Percentiles rank a stretch among this genome's conserved stretches.
Evolutionary conservation across 768 basidiomycete genomes (phyloP).

Genomic region (Russula foetens): DNA sequence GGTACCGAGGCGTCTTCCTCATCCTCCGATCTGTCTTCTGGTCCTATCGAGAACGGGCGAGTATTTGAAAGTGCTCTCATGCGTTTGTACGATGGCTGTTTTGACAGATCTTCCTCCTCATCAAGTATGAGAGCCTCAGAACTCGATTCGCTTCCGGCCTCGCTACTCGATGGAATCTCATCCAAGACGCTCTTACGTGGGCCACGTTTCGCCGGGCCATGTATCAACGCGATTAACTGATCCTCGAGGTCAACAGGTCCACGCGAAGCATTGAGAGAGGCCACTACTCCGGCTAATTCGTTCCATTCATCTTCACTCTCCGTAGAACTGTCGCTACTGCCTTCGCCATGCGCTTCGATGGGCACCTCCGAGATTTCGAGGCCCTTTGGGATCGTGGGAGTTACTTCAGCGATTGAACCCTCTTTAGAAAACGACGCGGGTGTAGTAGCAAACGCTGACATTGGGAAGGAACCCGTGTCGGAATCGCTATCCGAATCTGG

Average conservation of each 20-base stretch:
- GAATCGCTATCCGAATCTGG: background rate
- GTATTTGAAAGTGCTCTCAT: background rate
- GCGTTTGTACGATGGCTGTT: background rate
- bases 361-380: constrained; percentile 12
- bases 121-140: constrained; percentile 12
- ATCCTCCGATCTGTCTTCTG: constrained; percentile 3
- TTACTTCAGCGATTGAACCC: background rate
- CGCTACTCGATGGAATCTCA: constrained; percentile 17
- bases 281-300: background rate
- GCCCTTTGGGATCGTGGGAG: background rate
- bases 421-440: background rate
- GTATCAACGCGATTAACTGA: constrained; percentile 7
- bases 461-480: background rate
- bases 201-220: constrained; percentile 6
- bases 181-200: constrained; percentile 15
- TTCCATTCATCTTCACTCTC: background rate
- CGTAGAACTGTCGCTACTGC: constrained; percentile 16
- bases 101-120: constrained; percentile 16
- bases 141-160: constrained; percentile 4
- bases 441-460: background rate
- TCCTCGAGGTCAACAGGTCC: background rate
- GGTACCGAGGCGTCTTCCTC: background rate
- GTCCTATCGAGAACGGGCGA: background rate
- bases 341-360: constrained; percentile 13
- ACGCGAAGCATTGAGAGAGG: background rate